These are phyloP conservation scores for Terana coerulea DNA, from an alignment of 768 basidiomycete species.

Conservation along the genomic window DNA sequence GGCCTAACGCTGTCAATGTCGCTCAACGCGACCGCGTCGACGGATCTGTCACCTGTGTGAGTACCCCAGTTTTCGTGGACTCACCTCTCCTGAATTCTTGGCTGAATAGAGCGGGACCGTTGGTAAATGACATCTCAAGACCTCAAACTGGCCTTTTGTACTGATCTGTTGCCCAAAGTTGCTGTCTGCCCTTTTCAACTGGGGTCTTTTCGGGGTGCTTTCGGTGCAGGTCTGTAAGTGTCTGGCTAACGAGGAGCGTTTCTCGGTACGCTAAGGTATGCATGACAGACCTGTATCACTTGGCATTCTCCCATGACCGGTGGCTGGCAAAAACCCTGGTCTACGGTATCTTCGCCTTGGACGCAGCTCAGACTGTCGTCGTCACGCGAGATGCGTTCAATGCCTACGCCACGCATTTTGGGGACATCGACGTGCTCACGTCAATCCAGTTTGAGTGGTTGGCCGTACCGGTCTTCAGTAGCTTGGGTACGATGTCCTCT, in stretches of 20 bases:
- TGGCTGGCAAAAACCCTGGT: slow-evolving; percentile 14
- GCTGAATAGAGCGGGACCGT: not conserved
- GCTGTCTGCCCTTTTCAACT: slow-evolving; percentile 23
- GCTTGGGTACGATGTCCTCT: slow-evolving; percentile 2
- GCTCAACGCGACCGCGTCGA: not conserved
- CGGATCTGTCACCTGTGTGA: not conserved
- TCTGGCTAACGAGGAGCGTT: not conserved
- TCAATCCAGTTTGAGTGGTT: not conserved
- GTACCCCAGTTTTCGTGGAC: not conserved
- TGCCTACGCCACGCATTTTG: slow-evolving; percentile 25
- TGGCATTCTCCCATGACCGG: slow-evolving; percentile 13
- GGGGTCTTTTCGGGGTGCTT: slow-evolving; percentile 18
- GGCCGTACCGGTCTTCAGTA: not conserved
- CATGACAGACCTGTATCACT: slow-evolving; percentile 12
- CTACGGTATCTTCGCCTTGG: slow-evolving; percentile 5
- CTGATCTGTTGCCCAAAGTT: not conserved
- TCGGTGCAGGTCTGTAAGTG: slow-evolving; percentile 18
- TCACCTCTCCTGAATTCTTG: not conserved
- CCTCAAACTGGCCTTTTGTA: not conserved
- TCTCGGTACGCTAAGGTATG: not conserved
- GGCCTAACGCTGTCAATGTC: too few relatives aligned
- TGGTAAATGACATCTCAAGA: not conserved
- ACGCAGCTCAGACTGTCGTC: slow-evolving; percentile 16
- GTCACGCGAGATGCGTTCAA: slow-evolving; percentile 22
- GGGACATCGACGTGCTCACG: slow-evolving; percentile 9